phyloP scores from a whole-genome alignment of 768 basidiomycete genomes.

The Macrolepiota dolichaula region DNA sequence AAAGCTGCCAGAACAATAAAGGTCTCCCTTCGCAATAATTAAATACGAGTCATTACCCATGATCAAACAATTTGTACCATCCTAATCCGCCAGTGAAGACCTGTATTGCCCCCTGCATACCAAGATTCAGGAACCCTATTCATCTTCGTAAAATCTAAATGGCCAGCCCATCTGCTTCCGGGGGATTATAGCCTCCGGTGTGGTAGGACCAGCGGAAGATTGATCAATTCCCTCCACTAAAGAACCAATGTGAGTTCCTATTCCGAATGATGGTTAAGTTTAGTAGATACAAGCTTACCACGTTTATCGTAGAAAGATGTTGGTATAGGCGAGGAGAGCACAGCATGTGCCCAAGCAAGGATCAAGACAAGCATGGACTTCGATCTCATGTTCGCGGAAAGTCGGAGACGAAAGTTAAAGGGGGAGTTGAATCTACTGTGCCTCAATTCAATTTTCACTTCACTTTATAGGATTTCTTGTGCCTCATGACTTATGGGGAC shows the following conservation, averaged over 20 bases:
- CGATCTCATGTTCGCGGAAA: background rate
- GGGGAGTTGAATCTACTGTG: background rate
- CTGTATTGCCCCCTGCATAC: too few relatives aligned
- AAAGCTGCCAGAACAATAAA: too few relatives aligned
- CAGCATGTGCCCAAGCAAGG: background rate
- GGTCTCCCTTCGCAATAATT: too few relatives aligned
- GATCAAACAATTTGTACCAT: too few relatives aligned
- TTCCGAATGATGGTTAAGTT: background rate
- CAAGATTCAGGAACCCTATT: background rate
- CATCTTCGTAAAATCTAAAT: constrained; percentile 1
- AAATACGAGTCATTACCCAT: too few relatives aligned
- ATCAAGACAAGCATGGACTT: too few relatives aligned
- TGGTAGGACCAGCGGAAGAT: background rate
- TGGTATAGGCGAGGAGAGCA: background rate
- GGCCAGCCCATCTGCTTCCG: background rate
- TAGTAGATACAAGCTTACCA: background rate
- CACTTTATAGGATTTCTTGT: background rate
- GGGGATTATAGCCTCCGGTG: background rate
- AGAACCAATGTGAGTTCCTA: background rate
- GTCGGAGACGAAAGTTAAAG: background rate
- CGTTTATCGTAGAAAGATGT: background rate
- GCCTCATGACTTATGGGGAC: background rate
- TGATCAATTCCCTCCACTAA: background rate
- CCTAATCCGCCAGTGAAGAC: too few relatives aligned
- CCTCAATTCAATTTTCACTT: background rate